Base-by-base conservation (phyloP, 495 filamentous ascomycete genomes). In the Penicillium ochrochloron region DNA sequence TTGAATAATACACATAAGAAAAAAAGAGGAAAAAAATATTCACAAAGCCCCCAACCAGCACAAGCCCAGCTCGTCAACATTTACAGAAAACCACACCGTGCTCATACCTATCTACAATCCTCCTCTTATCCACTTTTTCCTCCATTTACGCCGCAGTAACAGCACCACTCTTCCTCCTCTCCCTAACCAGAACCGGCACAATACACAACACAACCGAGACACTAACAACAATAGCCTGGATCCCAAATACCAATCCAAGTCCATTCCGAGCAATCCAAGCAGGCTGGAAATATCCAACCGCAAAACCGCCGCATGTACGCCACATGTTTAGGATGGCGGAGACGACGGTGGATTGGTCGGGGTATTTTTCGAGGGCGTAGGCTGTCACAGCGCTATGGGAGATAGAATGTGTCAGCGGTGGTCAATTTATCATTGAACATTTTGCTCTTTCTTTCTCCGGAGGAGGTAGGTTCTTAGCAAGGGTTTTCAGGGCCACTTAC, bases 261-360 rank as follows among this genome's bases (percentile, higher is more conserved):
- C 81, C 80, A 60, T 77, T 77, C 1, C 62, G 64, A 12, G 59
- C 61, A 19, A 81, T 80, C 82, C 82, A 84, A 1, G 71, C 59
- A 17, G 75, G 66, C 65, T 83, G 79, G 71, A 83, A 82, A 55
- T 84, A 83, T 15, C 73, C 76, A 19, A 84, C 78, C 0, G 73
- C 72, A 52, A 84, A 84, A 2, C 82, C 82, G 58, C 78, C 77
- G 27, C 75, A 74, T 10, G 78, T 81, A 10, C 80, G 76, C 76
- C 76, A 80, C 60, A 76, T 73, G 42, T 79, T 82, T 33, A 83
- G 63, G 41, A 81, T 83, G 10, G 77, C 75, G 1, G 74, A 76
- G 15, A 77, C 79, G 9, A 76, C 68, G 1, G 79, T 79, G 0
- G 78, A 69, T 48, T 80, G 75, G 6, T 74, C 54, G 7, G 82